A percentile compares a stretch with the other conserved stretches of the same genome.
These are phyloP conservation scores for Schizosaccharomyces cryophilus DNA, from an alignment of 805 yeast genomes.

Conservation along the genomic window DNA sequence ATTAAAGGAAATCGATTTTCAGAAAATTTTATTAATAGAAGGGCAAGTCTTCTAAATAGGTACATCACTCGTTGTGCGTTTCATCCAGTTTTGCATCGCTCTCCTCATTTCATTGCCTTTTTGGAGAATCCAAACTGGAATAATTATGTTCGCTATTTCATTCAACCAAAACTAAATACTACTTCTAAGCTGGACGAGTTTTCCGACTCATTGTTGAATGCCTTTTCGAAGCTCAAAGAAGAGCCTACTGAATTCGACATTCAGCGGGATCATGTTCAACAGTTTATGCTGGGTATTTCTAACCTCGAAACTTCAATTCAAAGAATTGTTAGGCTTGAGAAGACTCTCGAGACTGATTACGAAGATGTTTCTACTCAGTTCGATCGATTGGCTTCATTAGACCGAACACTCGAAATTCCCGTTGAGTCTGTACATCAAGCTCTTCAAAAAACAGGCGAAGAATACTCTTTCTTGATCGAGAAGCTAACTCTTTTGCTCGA, in stretches of 20 bases:
- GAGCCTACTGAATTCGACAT: conserved; percentile 55
- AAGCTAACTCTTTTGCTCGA: not conserved
- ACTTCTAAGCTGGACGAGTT: conserved; percentile 34
- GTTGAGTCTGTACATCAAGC: not conserved
- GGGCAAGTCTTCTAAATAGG: conserved; percentile 57
- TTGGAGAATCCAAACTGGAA: conserved; percentile 55
- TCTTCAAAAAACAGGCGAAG: conserved; percentile 20
- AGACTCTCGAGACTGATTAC: conserved; percentile 49
- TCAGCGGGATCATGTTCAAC: conserved; percentile 58
- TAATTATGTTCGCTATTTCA: conserved; percentile 18
- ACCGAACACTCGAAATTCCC: conserved; percentile 14
- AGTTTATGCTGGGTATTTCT: conserved; percentile 57
- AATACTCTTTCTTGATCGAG: conserved; percentile 19
- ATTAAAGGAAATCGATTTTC: conserved; percentile 83
- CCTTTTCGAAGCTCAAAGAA: conserved; percentile 50
- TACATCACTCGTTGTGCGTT: conserved; percentile 47
- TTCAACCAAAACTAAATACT: not conserved
- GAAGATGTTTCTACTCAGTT: conserved; percentile 47
- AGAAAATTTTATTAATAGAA: conserved; percentile 53
- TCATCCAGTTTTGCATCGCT: conserved; percentile 48
- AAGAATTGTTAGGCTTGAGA: conserved; percentile 46
- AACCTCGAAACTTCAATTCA: conserved; percentile 58
- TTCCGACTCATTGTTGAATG: conserved; percentile 81
- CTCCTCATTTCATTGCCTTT: conserved; percentile 47
- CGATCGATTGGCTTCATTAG: conserved; percentile 36